Base-by-base conservation (phyloP, 2,329 filamentous ascomycete species). In the Talaromyces sp. region DNA sequence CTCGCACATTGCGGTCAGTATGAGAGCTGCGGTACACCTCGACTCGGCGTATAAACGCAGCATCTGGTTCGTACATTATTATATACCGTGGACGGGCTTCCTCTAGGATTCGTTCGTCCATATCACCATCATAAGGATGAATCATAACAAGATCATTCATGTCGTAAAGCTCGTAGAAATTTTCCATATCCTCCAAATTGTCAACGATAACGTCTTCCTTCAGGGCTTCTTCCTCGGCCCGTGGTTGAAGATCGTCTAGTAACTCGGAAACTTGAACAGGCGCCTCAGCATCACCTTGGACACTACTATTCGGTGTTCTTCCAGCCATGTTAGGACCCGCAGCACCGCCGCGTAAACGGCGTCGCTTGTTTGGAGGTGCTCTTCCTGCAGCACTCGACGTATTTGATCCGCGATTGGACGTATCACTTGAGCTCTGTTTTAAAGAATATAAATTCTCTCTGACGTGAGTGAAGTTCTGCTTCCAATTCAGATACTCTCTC, bases 51-150 rank as follows among this genome's bases (percentile, higher is more conserved):
- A 98, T 96, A 73, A 99, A 99, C 3, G 93, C 88, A 3, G 93
- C 87, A 66, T 98, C 92, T 0, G 95, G 93, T 72, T 98, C 95
- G 75, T 97, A 99, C 95, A 99, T 98, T 77, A 99, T 89, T 62
- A 99, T 91, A 74, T 97, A 97, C 62, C 90, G 87, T 35, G 95
- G 95, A 70, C 90, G 92, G 61, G 95, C 83, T 75, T 99, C 95
- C 73, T 99, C 93, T 1, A 99, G 83, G n/a, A 98, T 84, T 72
- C 96, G 91, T 71, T 98, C 95, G 73, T 99, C 95, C 79, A 93
- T 89, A 71, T 98, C 95, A 11, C 93, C 93, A 62, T 96, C 92
- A 72, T 96, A 99, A 1, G 95, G 89, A 73, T 98, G 95, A 19
- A 98, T 82, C 46, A 96, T 86, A 13, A 98, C 83, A 21, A 98